Evolutionary conservation across 371 early-diverging fungal species (phyloP).

Genomic region (Basidiobolus meristosporus): DNA sequence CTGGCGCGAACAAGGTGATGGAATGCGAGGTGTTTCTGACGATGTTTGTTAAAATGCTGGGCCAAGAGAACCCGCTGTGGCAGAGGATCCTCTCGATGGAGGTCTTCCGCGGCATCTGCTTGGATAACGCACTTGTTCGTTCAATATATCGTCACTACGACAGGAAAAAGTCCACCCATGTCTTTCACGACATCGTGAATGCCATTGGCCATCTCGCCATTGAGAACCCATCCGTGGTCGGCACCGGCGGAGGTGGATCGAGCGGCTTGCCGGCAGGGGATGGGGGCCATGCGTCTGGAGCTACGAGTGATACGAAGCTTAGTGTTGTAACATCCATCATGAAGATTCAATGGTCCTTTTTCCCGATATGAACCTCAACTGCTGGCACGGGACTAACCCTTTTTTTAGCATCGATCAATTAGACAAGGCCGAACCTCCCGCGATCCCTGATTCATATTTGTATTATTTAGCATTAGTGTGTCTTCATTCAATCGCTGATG

Average conservation of each 20-base stretch:
- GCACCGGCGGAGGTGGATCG: conserved; percentile 6
- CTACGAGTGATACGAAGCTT: conserved; percentile 10
- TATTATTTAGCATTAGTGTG: conserved; percentile 53
- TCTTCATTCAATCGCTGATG: conserved; percentile 45
- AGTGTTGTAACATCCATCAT: conserved; percentile 28
- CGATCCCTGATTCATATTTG: conserved; percentile 73
- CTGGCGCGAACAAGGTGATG: conserved; percentile 22
- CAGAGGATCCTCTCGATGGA: conserved; percentile 79
- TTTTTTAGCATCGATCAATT: conserved; percentile 58
- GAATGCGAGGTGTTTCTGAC: conserved; percentile 89
- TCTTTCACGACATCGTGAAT: conserved; percentile 64
- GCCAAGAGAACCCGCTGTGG: conserved; percentile 65
- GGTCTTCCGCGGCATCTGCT: conserved; percentile 46
- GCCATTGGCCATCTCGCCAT: conserved; percentile 56
- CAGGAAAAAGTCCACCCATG: conserved; percentile 35
- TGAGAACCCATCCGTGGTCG: conserved; percentile 42
- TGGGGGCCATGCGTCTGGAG: conserved; percentile 2
- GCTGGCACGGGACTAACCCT: too few relatives aligned
- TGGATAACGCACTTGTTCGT: conserved; percentile 30
- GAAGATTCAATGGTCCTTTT: conserved; percentile 50
- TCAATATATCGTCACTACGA: conserved; percentile 64
- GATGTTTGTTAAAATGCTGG: conserved; percentile 66
- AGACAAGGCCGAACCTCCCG: conserved; percentile 80
- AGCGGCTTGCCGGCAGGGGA: conserved; percentile 7
- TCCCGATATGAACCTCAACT: not conserved